Evolutionary conservation across 2,329 filamentous ascomycete species (phyloP).

Genomic region (Talaromyces sp.): DNA sequence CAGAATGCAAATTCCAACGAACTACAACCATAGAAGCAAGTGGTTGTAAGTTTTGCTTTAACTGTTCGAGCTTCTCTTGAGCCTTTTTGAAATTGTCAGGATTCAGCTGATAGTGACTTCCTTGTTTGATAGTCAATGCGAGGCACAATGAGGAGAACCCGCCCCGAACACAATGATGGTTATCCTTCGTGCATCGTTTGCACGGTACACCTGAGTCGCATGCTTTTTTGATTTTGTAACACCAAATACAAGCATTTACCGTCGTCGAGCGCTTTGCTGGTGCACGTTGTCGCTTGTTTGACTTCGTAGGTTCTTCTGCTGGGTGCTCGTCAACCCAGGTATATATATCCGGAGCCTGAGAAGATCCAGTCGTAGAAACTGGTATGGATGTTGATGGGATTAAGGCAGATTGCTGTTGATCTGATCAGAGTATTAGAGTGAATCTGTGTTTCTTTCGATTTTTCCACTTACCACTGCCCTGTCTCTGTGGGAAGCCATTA

Average conservation of each 20-base stretch:
- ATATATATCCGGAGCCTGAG: background rate
- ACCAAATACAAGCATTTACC: conserved; percentile 25
- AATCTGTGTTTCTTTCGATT: background rate
- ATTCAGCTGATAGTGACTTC: background rate
- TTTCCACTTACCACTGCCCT: background rate
- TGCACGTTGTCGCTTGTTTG: conserved; percentile 13
- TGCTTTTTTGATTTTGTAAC: conserved; percentile 25
- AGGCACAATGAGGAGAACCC: conserved; percentile 17
- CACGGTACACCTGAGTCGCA: conserved; percentile 22
- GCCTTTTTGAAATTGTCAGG: background rate
- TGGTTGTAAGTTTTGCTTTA: background rate
- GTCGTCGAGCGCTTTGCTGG: conserved; percentile 15
- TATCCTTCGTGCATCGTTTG: conserved; percentile 16
- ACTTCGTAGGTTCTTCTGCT: conserved; percentile 5
- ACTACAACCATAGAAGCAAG: background rate
- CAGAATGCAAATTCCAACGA: background rate
- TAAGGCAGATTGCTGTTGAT: background rate
- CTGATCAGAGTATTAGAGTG: background rate
- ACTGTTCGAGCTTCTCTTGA: background rate
- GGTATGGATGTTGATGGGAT: background rate
- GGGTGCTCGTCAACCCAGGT: background rate
- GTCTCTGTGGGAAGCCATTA: background rate
- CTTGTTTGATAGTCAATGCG: background rate
- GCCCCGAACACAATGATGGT: conserved; percentile 21
- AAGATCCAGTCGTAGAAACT: background rate